These are phyloP conservation scores for Fusarium agapanthi DNA, from an alignment of 2,329 filamentous ascomycete species.

Conservation along the genomic window DNA sequence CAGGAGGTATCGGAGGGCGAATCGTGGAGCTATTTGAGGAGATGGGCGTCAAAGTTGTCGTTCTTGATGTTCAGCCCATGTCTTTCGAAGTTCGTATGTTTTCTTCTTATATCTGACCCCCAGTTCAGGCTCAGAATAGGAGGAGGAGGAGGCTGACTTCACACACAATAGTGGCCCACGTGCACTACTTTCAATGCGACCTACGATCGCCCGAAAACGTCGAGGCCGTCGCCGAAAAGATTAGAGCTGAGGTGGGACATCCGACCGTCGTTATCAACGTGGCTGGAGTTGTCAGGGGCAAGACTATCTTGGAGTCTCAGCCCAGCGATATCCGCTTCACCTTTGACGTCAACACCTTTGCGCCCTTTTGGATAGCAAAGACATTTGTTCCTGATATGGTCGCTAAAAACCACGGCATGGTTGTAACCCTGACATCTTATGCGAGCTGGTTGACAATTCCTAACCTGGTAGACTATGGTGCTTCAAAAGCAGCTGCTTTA, in stretches of 20 bases:
- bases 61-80: conserved; percentile 74
- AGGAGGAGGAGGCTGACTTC: conserved; percentile 12
- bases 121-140: neutral
- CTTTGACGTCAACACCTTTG: conserved; percentile 75
- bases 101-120: neutral
- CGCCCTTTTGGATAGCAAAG: conserved; percentile 72
- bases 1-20: conserved; percentile 75
- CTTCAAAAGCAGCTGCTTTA: conserved; percentile 72
- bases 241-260: conserved; percentile 65
- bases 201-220: conserved; percentile 68
- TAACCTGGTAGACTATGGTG: conserved; percentile 73
- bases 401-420: conserved; percentile 71
- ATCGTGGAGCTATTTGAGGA: conserved; percentile 73
- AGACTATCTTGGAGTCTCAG: conserved; percentile 66
- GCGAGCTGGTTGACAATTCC: conserved; percentile 69
- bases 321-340: conserved; percentile 70
- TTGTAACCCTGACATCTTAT: conserved; percentile 74
- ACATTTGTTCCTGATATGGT: conserved; percentile 75
- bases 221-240: conserved; percentile 57
- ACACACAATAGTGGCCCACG: conserved; percentile 52
- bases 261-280: conserved; percentile 80
- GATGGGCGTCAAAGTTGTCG: conserved; percentile 71
- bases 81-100: conserved; percentile 60
- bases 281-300: conserved; percentile 70
- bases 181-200: conserved; percentile 77